phyloP scores from a whole-genome alignment of 2,329 filamentous ascomycete genomes.

The Decorospora gaudefroyi region DNA sequence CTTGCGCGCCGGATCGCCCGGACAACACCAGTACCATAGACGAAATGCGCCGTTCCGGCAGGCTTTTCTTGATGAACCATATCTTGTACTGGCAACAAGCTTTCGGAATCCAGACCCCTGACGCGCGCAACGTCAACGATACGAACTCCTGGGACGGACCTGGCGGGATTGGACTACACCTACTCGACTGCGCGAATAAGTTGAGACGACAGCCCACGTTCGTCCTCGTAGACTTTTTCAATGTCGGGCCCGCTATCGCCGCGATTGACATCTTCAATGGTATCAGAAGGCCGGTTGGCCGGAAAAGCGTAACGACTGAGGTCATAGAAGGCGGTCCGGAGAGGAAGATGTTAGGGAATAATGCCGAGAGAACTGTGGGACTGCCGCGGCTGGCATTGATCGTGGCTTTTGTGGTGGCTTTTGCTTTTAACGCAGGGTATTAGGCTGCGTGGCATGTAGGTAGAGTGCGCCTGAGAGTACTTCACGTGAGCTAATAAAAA shows the following conservation, averaged over 20 bases:
- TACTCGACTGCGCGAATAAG: slow-evolving; percentile 56
- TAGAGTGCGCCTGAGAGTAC: too few relatives aligned
- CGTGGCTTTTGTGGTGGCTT: background rate
- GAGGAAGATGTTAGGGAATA: background rate
- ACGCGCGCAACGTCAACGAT: slow-evolving; percentile 57
- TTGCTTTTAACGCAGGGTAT: background rate
- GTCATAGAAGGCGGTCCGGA: slow-evolving; percentile 6
- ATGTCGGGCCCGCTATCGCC: slow-evolving; percentile 68
- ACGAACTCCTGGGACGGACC: slow-evolving; percentile 67
- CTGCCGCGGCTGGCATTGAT: background rate
- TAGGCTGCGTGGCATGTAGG: too few relatives aligned
- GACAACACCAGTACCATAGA: slow-evolving; percentile 51
- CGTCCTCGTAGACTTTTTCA: slow-evolving; percentile 78
- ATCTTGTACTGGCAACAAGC: slow-evolving; percentile 66
- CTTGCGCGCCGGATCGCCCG: slow-evolving; percentile 71
- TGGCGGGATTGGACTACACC: slow-evolving; percentile 55
- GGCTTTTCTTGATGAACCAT: slow-evolving; percentile 75
- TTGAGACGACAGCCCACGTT: slow-evolving; percentile 67
- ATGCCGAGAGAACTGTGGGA: background rate
- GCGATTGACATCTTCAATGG: slow-evolving; percentile 70
- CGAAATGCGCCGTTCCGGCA: slow-evolving; percentile 56
- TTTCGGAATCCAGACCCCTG: slow-evolving; percentile 33
- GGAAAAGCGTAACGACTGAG: slow-evolving; percentile 36
- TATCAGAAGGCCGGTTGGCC: slow-evolving; percentile 53
- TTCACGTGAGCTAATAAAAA: too few relatives aligned